Evolutionary conservation across 108 stramenopile species (phyloP).

Genomic region (Skeletonema menzelii): DNA sequence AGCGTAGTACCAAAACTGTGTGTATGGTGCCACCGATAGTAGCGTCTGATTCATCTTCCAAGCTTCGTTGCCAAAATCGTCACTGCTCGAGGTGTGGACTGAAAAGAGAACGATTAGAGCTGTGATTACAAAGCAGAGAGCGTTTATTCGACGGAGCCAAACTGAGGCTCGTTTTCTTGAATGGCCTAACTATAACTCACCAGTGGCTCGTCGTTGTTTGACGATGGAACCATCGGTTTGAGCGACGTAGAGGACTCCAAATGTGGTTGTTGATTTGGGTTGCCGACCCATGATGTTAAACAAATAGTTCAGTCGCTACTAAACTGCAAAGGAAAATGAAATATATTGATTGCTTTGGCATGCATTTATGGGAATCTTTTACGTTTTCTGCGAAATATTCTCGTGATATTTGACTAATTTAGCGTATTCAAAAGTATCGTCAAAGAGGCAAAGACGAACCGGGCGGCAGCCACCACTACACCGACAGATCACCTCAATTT

Average conservation of each 20-base stretch:
- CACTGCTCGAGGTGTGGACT: neutral
- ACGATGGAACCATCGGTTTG: neutral
- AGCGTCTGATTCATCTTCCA: neutral
- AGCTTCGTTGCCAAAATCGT: neutral
- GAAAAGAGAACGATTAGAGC: neutral
- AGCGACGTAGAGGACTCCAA: neutral
- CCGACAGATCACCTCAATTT: no score
- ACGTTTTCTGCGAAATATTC: no score
- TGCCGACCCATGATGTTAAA: no score
- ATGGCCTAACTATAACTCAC: neutral
- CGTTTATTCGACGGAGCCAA: neutral
- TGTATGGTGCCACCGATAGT: neutral
- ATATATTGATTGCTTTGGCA: no score
- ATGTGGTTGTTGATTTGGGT: no score
- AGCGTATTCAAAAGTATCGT: no score
- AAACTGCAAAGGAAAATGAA: no score
- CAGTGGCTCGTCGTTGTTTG: neutral
- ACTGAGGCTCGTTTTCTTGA: neutral
- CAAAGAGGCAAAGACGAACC: no score
- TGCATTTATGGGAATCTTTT: no score
- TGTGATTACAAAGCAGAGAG: neutral
- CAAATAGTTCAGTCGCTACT: no score
- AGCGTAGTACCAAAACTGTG: neutral
- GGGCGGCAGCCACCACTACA: no score
- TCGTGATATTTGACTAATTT: no score